phyloP scores from a whole-genome alignment of 2,329 filamentous ascomycete genomes.

The Beauveria sp. region DNA sequence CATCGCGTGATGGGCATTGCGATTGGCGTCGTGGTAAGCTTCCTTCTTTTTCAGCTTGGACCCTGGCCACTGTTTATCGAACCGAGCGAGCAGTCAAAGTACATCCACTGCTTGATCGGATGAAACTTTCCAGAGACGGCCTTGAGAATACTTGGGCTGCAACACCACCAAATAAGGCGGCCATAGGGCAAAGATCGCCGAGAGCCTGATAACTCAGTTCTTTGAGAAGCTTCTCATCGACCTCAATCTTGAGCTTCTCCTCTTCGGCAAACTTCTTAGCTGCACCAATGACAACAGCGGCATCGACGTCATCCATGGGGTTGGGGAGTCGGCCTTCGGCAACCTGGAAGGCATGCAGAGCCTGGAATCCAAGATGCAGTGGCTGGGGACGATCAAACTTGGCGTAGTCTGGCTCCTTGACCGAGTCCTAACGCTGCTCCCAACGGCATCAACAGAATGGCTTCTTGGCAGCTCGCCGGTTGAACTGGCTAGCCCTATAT shows the following conservation, averaged over 20 bases:
- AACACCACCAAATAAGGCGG: slow-evolving; percentile 90
- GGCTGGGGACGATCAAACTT: slow-evolving; percentile 95
- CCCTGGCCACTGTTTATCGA: neutral
- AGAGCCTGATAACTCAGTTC: slow-evolving; percentile 92
- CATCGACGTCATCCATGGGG: slow-evolving; percentile 80
- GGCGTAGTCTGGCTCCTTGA: slow-evolving; percentile 90
- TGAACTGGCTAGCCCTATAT: neutral
- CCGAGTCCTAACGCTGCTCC: slow-evolving; percentile 33
- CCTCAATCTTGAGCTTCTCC: slow-evolving; percentile 58
- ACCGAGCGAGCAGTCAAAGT: slow-evolving; percentile 57
- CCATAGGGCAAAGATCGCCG: slow-evolving; percentile 86
- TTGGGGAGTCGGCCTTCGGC: slow-evolving; percentile 68
- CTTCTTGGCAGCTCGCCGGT: neutral
- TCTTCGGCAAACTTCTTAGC: slow-evolving; percentile 67
- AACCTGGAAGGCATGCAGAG: slow-evolving; percentile 78
- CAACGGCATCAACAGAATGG: neutral
- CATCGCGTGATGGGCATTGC: slow-evolving; percentile 1
- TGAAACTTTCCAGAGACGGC: slow-evolving; percentile 96
- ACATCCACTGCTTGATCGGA: slow-evolving; percentile 92
- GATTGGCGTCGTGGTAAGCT: neutral
- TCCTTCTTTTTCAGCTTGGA: neutral
- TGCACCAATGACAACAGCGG: slow-evolving; percentile 65
- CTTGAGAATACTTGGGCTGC: slow-evolving; percentile 93
- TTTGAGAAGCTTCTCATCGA: slow-evolving; percentile 86
- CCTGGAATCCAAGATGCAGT: slow-evolving; percentile 87